Base-by-base conservation (phyloP, 2,329 filamentous ascomycete genomes). In the Fusarium ramigenum region DNA sequence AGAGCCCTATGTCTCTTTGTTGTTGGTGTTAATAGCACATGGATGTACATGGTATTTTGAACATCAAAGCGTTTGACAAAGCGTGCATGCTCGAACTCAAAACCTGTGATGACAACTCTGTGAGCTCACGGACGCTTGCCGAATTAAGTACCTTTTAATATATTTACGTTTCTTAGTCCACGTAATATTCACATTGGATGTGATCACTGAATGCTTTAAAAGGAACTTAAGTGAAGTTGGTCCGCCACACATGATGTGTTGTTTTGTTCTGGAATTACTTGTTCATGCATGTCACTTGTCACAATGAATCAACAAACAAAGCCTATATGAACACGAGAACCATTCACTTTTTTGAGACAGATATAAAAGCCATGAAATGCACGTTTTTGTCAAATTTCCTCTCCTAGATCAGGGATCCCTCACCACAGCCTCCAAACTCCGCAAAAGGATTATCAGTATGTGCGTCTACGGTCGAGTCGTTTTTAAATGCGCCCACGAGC, bases 401-500 rank as follows among this genome's bases (percentile, higher is more conserved):
- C 25, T 25, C 53, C 25, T 25, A 14, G 16, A 25, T 32, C 42
- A 34, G 9, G 37, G 40, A 49, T 39, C 54, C 15, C 10, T 18
- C 40, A 50, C n/a, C 37, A 40, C 40, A 44, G 37, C 25, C 12
- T 36, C n/a, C 19, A 23, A 43, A 39, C 39, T 21, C 39, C 32
- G 37, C 53, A 49, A 25, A 40, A 50, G 28, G 23, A 34, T 52
- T 14, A n/a, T 21, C 40, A 81, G 12, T 12, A 70, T 82, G 81
- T 81, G 80, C 57, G 68, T 58, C 16, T 79, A 80, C 72, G 43
- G 67, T 12, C 75, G 74, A 37, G 70, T 70, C 37, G 36, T 78
- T 39, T 81, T 78, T 57, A 34, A 34, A 36, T 81, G 79, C 74
- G 28, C 49, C 9, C 79, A 81, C 66, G 56, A 73, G 34, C 37